A percentile compares a stretch with the other conserved stretches of the same genome.
These are phyloP conservation scores for Entomortierella beljakovae DNA, from an alignment of 192 early-diverging fungal genomes.

Conservation along the genomic window DNA sequence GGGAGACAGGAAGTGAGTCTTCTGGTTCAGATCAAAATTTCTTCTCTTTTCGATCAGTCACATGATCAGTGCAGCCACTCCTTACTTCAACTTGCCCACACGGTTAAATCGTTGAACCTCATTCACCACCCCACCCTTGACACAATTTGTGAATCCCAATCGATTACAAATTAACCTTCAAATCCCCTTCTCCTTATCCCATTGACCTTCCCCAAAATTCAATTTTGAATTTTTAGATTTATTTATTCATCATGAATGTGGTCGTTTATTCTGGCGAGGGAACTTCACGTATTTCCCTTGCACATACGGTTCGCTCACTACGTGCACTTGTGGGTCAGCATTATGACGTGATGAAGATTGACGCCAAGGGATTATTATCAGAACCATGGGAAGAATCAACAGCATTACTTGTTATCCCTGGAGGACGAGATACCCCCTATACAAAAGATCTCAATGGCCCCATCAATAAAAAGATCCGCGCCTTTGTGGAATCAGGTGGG, in stretches of 20 bases:
- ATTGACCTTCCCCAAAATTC: background rate
- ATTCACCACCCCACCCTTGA: too few relatives aligned
- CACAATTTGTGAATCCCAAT: background rate
- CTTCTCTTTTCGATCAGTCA: too few relatives aligned
- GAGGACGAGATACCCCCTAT: constrained; percentile 90
- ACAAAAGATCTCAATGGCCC: constrained; percentile 74
- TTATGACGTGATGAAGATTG: constrained; percentile 92
- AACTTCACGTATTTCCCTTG: constrained; percentile 68
- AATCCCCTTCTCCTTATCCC: background rate
- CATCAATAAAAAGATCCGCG: constrained; percentile 69
- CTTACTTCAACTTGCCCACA: too few relatives aligned
- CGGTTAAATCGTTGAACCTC: background rate
- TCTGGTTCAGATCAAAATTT: too few relatives aligned
- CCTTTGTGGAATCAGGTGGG: constrained; percentile 83
- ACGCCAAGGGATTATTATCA: constrained; percentile 72
- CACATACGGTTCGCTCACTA: constrained; percentile 77
- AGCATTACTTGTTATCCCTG: constrained; percentile 89
- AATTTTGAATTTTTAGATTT: too few relatives aligned
- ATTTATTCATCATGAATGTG: constrained; percentile 73
- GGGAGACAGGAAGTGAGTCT: too few relatives aligned
- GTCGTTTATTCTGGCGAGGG: constrained; percentile 89
- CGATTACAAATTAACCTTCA: background rate
- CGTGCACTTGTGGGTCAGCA: constrained; percentile 69
- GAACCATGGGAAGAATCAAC: constrained; percentile 93
- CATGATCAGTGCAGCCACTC: too few relatives aligned